These are phyloP conservation scores for Exophiala sp. DNA, from an alignment of 2,329 filamentous ascomycete species.

Conservation along the genomic window DNA sequence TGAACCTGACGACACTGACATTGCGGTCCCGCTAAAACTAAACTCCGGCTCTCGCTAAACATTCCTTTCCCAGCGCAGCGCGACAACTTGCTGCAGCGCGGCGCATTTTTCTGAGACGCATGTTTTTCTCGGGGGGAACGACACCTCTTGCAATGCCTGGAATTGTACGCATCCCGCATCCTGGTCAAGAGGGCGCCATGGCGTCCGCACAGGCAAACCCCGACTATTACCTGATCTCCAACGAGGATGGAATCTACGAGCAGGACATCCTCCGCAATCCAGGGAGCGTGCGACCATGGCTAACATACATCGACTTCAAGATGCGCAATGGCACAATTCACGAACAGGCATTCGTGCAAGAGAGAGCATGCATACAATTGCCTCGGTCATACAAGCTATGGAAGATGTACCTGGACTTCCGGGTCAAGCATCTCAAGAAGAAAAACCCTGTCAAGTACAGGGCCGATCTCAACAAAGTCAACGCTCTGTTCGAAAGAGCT, in stretches of 20 bases:
- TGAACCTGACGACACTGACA: conserved; percentile 5
- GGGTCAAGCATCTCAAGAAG: conserved; percentile 74
- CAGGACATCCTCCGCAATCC: conserved; percentile 87
- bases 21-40: conserved; percentile 14
- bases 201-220: conserved; percentile 17
- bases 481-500: conserved; percentile 87
- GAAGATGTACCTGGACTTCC: conserved; percentile 92
- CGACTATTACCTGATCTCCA: conserved; percentile 44
- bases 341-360: conserved; percentile 85
- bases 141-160: conserved; percentile 18
- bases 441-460: conserved; percentile 78
- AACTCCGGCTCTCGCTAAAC: conserved; percentile 3
- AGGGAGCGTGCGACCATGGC: conserved; percentile 86
- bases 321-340: conserved; percentile 75
- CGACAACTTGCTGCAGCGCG: neutral
- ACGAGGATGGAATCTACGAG: conserved; percentile 93
- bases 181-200: conserved; percentile 14
- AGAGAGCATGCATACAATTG: conserved; percentile 83
- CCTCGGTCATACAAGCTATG: conserved; percentile 97
- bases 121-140: neutral
- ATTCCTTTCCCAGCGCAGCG: neutral
- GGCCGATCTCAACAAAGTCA: conserved; percentile 86
- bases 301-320: conserved; percentile 91
- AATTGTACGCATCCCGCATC: conserved; percentile 13
- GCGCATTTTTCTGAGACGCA: neutral